phyloP scores from a whole-genome alignment of 164 flowering plant species.

The Nymphaea colorata region DNA sequence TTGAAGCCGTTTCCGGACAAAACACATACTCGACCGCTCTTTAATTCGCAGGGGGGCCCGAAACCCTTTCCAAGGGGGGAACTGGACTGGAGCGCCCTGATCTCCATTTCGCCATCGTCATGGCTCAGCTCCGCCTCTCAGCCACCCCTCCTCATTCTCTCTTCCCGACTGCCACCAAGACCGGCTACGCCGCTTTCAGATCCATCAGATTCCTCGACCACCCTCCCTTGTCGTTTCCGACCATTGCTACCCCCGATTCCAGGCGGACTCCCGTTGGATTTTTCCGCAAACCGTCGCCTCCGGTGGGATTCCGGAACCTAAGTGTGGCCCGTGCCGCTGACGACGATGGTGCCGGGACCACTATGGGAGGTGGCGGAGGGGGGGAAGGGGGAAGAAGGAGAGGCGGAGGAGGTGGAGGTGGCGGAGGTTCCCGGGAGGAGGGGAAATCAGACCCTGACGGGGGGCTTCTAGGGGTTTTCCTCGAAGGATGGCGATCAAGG shows the following conservation, averaged over 20 bases:
- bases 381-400: neutral
- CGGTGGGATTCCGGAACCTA: constrained; percentile 1
- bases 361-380: neutral
- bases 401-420: constrained; percentile 3
- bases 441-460: constrained; percentile 3
- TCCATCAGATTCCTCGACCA: neutral
- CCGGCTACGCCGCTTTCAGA: neutral
- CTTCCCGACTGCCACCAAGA: neutral
- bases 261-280: neutral
- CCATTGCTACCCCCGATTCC: neutral
- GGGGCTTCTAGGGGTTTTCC: constrained; percentile 49
- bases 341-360: constrained; percentile 5
- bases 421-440: constrained; percentile 11
- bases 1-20: too few relatives aligned
- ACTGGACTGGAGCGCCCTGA: too few relatives aligned
- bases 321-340: constrained; percentile 1
- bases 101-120: neutral
- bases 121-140: constrained; percentile 33
- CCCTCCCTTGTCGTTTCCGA: neutral
- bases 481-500: constrained; percentile 79
- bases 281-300: neutral
- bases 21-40: too few relatives aligned
- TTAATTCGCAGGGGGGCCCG: too few relatives aligned
- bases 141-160: neutral
- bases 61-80: too few relatives aligned